Evolutionary conservation across 495 filamentous ascomycete species (phyloP), one percentile per base, ranked within the genome.

Genomic region (Lichenothelia convexa): DNA sequence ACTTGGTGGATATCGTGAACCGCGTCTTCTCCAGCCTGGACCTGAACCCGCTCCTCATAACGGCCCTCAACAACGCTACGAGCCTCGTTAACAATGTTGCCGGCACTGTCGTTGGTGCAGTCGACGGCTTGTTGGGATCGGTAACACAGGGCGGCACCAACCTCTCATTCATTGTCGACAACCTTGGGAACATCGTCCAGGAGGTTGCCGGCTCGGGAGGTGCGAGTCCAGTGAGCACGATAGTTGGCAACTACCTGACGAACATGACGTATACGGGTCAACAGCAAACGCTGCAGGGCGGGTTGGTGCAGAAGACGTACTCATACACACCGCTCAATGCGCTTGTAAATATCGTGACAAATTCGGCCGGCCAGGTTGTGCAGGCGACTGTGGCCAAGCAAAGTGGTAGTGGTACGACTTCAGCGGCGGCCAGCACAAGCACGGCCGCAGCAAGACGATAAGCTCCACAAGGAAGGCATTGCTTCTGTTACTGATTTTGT

Each of bases 141-240:
- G 65, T 71, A 33, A 61, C 65, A 2, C 61, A 68, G 41, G 63
- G 64, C 24, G 62, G 60, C 21, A 62, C 46, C 5, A 63, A 53
- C 18, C 51, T 71, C 5, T 62, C 59, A 33, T 71, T 70, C 49
- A 29, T 71, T 26, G 58, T 73, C 44, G 68, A 71, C 45, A 73
- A 71, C 37, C 53, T 71, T 12, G 68, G 68, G 18, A 70, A 71
- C 35, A 73, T 71, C 40, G 62, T 73, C 5, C 65, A 68, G 40
- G 54, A 66, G 35, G 63, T 71, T 1, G 56, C 51, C 5, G 60
- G 60, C 1, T 41, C 46, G 5, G 58, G 49, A 0, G 57, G 57
- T 8, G n/a, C n/a, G n/a, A 46, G 47, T 4, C 18, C 57, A 1
- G 50, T 64, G 0, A 62, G 54, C 30, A 50, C 51, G 5, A 71